These are phyloP conservation scores for Trichoderma sp. DNA, from an alignment of 2,329 filamentous ascomycete species.

Conservation along the genomic window DNA sequence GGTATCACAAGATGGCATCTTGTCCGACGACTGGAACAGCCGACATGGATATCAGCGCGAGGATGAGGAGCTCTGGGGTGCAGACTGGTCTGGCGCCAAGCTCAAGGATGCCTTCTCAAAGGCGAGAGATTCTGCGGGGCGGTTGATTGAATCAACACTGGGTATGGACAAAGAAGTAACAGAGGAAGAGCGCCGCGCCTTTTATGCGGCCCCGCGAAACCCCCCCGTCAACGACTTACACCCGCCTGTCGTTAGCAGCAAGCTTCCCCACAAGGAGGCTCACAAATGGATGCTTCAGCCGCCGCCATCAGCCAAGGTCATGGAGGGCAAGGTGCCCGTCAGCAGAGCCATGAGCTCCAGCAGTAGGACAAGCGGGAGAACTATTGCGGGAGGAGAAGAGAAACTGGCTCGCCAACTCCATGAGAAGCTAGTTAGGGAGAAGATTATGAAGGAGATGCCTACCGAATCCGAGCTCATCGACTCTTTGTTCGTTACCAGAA, in stretches of 20 bases:
- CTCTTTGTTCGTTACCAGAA: conserved; percentile 37
- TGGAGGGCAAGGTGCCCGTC: conserved; percentile 79
- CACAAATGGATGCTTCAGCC: conserved; percentile 91
- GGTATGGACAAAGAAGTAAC: conserved; percentile 52
- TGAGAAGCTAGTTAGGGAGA: conserved; percentile 47
- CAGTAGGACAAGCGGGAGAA: conserved; percentile 49
- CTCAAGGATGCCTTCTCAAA: conserved; percentile 58
- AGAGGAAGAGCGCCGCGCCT: conserved; percentile 54
- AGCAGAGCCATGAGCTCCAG: conserved; percentile 59
- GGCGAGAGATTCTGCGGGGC: conserved; percentile 54
- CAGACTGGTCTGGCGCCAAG: conserved; percentile 53
- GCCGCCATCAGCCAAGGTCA: conserved; percentile 82
- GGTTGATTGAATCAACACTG: conserved; percentile 51
- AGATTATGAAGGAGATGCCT: conserved; percentile 41
- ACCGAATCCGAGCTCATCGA: conserved; percentile 47
- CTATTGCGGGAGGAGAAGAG: conserved; percentile 39
- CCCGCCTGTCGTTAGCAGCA: conserved; percentile 77
- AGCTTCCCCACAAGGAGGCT: conserved; percentile 64
- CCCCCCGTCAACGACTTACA: conserved; percentile 84
- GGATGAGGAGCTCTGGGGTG: conserved; percentile 83
- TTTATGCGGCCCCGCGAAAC: conserved; percentile 59
- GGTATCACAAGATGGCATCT: conserved; percentile 38
- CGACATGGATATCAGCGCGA: conserved; percentile 75
- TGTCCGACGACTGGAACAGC: conserved; percentile 64
- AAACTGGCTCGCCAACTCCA: conserved; percentile 43